These are phyloP conservation scores for Globisporangium abappressorium DNA, from an alignment of 352 stramenopile species.

Conservation along the genomic window DNA sequence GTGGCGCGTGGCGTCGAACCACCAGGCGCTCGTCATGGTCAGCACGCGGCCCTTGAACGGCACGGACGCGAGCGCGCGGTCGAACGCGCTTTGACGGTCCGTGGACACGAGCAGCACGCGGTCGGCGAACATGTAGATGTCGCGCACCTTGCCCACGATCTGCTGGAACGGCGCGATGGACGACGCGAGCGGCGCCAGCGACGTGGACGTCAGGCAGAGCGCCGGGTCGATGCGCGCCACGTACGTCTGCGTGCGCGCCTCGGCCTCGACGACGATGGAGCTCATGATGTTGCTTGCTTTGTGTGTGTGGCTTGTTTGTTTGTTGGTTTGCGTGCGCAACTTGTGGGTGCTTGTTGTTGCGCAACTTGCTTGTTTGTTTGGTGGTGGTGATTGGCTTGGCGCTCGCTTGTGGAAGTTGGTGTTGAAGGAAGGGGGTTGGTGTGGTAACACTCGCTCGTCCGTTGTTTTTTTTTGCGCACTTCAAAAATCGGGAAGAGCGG, in stretches of 20 bases:
- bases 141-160: conserved; percentile 87
- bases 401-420: neutral
- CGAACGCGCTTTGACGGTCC: conserved; percentile 98
- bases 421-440: neutral
- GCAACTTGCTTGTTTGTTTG: neutral
- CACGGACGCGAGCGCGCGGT: conserved; percentile 94
- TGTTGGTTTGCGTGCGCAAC: conserved; percentile 4
- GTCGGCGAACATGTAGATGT: conserved; percentile 89
- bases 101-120: conserved; percentile 97
- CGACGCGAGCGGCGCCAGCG: conserved; percentile 36
- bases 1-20: conserved; percentile 95
- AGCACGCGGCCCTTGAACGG: conserved; percentile 98
- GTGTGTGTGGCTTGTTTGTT: neutral
- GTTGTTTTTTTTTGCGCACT: neutral
- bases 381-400: neutral
- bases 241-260: conserved; percentile 72
- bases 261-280: conserved; percentile 37
- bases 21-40: conserved; percentile 95
- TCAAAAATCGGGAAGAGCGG: neutral
- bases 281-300: conserved; percentile 31
- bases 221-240: conserved; percentile 50
- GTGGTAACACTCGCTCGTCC: neutral
- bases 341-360: neutral
- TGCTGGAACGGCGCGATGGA: conserved; percentile 49
- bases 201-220: conserved; percentile 49